A percentile compares a stretch with the other conserved stretches of the same genome.
These are phyloP conservation scores for Nicotiana tabacum DNA, from an alignment of 257 asterid species.

Conservation along the genomic window DNA sequence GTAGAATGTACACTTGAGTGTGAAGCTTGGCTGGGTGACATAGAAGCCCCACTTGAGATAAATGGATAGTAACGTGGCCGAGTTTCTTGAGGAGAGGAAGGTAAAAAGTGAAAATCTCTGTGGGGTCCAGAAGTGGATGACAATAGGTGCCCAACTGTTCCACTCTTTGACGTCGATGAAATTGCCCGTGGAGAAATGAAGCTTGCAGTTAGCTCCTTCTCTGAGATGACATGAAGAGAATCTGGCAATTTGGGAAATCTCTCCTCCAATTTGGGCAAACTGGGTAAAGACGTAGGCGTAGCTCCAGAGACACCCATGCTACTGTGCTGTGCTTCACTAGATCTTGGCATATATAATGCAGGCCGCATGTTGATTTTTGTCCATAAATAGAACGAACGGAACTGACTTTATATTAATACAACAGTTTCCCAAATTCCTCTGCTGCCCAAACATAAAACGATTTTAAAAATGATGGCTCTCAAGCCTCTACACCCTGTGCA, in stretches of 20 bases:
- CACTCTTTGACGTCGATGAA: background rate
- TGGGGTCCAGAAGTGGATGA: slow-evolving; percentile 36
- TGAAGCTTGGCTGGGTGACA: slow-evolving; percentile 11
- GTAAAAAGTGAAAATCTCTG: slow-evolving; percentile 20
- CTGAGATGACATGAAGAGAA: background rate
- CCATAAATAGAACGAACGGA: slow-evolving; percentile 28
- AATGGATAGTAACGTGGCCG: slow-evolving; percentile 24
- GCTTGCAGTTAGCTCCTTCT: background rate
- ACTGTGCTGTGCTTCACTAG: slow-evolving; percentile 31
- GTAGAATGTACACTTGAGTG: slow-evolving; percentile 25
- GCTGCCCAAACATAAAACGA: background rate
- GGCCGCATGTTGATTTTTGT: slow-evolving; percentile 40
- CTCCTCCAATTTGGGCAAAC: slow-evolving; percentile 35
- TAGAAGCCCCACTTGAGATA: slow-evolving; percentile 21
- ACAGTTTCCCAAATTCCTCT: background rate
- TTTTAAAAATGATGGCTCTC: background rate
- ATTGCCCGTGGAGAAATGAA: background rate
- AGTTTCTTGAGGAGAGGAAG: slow-evolving; percentile 28
- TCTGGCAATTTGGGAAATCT: slow-evolving; percentile 32
- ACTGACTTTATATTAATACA: background rate
- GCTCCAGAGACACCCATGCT: slow-evolving; percentile 44
- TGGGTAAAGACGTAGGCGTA: slow-evolving; percentile 31
- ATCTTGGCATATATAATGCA: slow-evolving; percentile 43
- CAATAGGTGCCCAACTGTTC: slow-evolving; percentile 35
- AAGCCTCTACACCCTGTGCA: background rate